Conservation (phyloP, 208 protist genomes). For the Naegleria gruberi region DNA sequence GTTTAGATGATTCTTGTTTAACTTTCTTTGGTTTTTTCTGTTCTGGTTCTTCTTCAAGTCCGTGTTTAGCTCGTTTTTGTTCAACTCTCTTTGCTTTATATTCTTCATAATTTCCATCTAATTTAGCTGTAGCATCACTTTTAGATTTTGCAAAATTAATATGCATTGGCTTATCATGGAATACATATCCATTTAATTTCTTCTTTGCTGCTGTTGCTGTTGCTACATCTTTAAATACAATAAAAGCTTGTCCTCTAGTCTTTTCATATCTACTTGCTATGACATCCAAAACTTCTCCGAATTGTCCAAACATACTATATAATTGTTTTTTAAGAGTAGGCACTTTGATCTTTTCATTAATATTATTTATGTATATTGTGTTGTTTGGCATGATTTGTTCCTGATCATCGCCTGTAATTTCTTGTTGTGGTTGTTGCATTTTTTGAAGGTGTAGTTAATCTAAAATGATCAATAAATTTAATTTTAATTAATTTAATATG, state of each 20-base stretch:
- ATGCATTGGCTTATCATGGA: background rate
- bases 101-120: background rate
- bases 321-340: constrained; percentile 13
- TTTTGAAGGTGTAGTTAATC: no score
- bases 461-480: no score
- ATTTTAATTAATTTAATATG: no score
- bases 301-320: constrained; percentile 2
- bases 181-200: background rate
- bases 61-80: background rate
- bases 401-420: no score
- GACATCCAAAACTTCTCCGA: constrained; percentile 4
- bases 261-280: background rate
- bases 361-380: constrained; percentile 14
- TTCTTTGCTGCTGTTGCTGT: background rate
- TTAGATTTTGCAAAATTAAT: constrained; percentile 20
- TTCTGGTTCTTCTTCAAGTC: background rate
- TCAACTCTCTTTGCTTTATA: background rate
- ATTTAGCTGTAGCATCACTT: background rate
- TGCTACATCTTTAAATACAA: background rate
- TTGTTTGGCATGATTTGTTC: background rate
- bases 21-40: background rate
- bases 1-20: background rate
- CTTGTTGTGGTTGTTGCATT: no score
- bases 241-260: constrained; percentile 6
- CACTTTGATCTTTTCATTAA: constrained; percentile 22